A percentile compares a stretch with the other conserved stretches of the same genome.
Evolutionary conservation across 768 basidiomycete genomes (phyloP).

Genomic region (Mycena indigotica): DNA sequence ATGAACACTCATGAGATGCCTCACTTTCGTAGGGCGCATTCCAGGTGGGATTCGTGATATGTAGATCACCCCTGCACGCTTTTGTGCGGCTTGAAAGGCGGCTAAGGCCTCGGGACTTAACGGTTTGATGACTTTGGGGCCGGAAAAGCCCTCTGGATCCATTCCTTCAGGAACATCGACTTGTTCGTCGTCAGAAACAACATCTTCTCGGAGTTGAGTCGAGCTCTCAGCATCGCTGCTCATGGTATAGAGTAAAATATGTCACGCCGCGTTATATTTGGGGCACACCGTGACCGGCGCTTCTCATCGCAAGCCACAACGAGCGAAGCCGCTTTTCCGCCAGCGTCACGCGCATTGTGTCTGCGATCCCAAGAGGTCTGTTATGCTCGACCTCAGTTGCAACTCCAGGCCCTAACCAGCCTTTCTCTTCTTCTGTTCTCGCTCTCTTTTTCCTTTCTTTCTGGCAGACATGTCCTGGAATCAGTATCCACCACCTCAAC

Average conservation of each 20-base stretch:
- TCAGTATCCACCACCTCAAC: conserved; percentile 69
- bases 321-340: conserved; percentile 41
- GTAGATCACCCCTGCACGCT: conserved; percentile 85
- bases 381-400: conserved; percentile 82
- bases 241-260: conserved; percentile 4
- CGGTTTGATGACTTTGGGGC: conserved; percentile 68
- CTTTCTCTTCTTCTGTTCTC: conserved; percentile 54
- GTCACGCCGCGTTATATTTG: not conserved
- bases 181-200: not conserved
- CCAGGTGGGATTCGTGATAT: conserved; percentile 96
- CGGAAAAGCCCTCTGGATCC: conserved; percentile 61
- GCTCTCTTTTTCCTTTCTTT: conserved; percentile 57
- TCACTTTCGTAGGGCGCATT: conserved; percentile 95
- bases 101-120: conserved; percentile 75
- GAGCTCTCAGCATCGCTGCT: conserved; percentile 10
- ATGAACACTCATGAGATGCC: conserved; percentile 87
- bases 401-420: conserved; percentile 71
- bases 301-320: conserved; percentile 22
- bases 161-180: conserved; percentile 48
- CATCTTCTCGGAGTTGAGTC: not conserved
- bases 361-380: conserved; percentile 83
- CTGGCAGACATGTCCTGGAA: conserved; percentile 79
- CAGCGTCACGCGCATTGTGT: conserved; percentile 48
- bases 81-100: conserved; percentile 71
- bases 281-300: not conserved